Evolutionary conservation across 495 filamentous ascomycete genomes (phyloP), one percentile per base, ranked within the genome.

Genomic region (Talaromyces adpressus): DNA sequence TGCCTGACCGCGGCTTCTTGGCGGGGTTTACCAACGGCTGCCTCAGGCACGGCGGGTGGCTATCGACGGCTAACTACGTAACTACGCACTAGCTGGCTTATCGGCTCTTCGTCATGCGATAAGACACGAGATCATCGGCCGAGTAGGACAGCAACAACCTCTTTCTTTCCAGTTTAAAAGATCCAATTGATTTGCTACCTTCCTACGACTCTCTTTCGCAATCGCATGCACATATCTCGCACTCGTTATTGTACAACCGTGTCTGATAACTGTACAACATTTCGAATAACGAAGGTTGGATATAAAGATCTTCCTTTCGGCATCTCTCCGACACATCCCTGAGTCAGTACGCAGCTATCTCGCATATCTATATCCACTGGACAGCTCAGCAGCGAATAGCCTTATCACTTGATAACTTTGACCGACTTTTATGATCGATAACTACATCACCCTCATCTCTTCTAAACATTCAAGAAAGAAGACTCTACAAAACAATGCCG

Each of bases 401-500:
- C 36, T 41, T 41, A 41, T 49, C 45, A 49, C 16, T 49, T 22
- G 45, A 18, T 49, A 49, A 3, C 51, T 14, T 18, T 25, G 27
- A 58, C 30, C 56, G 56, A 58, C 27, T 16, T 58, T 32, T 25
- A 2, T 18, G 12, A 16, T 8, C 18, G 45, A 49, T 49, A 49
- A 14, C 20, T 22, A 34, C 14, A 9, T 36, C 16, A 2, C 0
- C 29, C 1, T 5, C 30, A 3, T 18, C 16, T 20, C 16, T 3
- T 14, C 51, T 14, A 29, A 29, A 23, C 45, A 49, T 9, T 22
- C 14, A 41, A 41, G 36, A 4, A 29, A 27, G 0, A 29, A 30
- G 27, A 27, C 27, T 30, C 29, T 30, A 30, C 29, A 8, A 36
- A 66, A 69, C 3, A 27, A 79, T 79, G 77, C 75, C 77, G 16